These are phyloP conservation scores for Solanum chmielewskii DNA, from an alignment of 257 asterid species.

Conservation along the genomic window DNA sequence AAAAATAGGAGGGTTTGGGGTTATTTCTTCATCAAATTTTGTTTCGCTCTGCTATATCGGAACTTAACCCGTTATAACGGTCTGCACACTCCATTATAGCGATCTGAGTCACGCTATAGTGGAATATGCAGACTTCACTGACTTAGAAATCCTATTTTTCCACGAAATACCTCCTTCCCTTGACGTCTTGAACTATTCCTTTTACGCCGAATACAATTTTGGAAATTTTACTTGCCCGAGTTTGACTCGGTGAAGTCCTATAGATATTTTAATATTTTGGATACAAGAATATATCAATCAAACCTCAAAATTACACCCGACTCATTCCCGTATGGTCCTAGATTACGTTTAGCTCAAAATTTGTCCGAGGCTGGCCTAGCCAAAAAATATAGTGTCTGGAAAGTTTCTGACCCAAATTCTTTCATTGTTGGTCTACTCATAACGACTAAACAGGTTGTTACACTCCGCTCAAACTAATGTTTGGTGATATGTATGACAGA, in stretches of 20 bases:
- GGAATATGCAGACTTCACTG: neutral
- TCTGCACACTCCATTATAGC: neutral
- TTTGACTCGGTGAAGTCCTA: neutral
- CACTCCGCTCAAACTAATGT: no score
- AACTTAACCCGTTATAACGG: no score
- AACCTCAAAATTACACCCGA: neutral
- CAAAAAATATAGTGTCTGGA: no score
- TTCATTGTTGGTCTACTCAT: no score
- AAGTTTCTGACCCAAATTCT: no score
- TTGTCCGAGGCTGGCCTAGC: neutral
- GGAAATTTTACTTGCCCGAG: no score
- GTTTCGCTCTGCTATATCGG: neutral
- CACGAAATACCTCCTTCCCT: neutral
- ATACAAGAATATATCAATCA: neutral
- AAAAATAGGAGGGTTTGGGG: neutral
- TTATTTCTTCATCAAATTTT: no score
- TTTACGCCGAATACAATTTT: no score
- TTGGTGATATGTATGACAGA: no score
- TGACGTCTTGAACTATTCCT: neutral
- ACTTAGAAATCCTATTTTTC: neutral
- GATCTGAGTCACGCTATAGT: neutral
- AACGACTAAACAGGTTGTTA: no score
- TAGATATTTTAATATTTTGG: no score
- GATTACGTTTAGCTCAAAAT: neutral
- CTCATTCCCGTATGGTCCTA: neutral